These are phyloP conservation scores for Magnolia kwangsiensis DNA, from an alignment of 164 flowering plant species.

Conservation along the genomic window DNA sequence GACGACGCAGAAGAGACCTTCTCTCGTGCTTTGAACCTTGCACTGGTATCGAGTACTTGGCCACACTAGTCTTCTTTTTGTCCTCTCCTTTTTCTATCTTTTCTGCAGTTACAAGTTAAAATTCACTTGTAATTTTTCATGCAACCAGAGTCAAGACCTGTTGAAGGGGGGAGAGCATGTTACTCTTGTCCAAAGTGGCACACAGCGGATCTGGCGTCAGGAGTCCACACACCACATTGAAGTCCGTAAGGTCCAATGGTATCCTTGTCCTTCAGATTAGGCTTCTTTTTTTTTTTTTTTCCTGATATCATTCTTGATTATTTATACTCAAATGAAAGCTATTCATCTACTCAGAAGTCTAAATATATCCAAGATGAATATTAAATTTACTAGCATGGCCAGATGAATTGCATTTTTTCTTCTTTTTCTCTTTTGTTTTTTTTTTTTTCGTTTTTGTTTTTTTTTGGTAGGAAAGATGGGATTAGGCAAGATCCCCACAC, in stretches of 20 bases:
- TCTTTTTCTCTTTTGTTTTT: too few species aligned
- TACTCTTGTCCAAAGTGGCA: conserved; percentile 93
- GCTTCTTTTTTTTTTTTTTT: background rate
- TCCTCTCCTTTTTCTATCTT: background rate
- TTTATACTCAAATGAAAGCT: too few species aligned
- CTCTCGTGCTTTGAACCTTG: conserved; percentile 61
- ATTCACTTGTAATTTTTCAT: background rate
- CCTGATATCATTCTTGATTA: too few species aligned
- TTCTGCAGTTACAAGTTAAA: background rate
- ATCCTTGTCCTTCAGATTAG: conserved; percentile 17
- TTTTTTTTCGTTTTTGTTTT: too few species aligned
- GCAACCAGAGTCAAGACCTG: conserved; percentile 48
- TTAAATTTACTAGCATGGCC: too few species aligned
- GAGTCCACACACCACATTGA: conserved; percentile 92
- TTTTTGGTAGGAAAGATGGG: too few species aligned
- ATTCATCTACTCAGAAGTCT: too few species aligned
- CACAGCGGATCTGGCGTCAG: conserved; percentile 89
- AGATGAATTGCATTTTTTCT: too few species aligned
- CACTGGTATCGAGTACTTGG: conserved; percentile 46
- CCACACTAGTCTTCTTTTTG: background rate
- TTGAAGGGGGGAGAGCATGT: conserved; percentile 73
- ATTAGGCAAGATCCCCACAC: too few species aligned
- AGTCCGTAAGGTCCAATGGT: conserved; percentile 67
- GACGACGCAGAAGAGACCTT: conserved; percentile 93
- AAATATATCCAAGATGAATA: too few species aligned